These are phyloP conservation scores for Solanum ossicruentum DNA, from an alignment of 257 asterid genomes.

Conservation along the genomic window DNA sequence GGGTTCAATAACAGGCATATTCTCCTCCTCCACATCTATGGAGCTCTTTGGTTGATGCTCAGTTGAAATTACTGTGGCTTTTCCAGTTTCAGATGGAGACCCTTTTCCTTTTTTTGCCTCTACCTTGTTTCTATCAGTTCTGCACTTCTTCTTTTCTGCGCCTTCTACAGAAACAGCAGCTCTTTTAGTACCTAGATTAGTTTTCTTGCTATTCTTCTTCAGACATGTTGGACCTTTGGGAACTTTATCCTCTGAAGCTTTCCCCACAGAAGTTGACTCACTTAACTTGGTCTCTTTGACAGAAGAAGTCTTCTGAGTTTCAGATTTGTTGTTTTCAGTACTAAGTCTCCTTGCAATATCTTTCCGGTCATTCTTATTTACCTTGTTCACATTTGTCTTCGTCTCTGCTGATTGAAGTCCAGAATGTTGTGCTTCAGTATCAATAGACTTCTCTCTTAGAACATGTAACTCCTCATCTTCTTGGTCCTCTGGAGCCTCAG, in stretches of 20 bases:
- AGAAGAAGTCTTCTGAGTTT: not conserved
- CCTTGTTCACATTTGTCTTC: not conserved
- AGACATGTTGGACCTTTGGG: slow-evolving; percentile 27
- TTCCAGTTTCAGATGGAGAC: not conserved
- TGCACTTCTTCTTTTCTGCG: slow-evolving; percentile 5
- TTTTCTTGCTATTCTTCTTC: slow-evolving; percentile 23
- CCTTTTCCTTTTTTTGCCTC: not conserved
- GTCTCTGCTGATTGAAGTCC: slow-evolving; percentile 2
- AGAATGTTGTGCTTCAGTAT: slow-evolving; percentile 10
- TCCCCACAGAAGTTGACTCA: slow-evolving; percentile 3
- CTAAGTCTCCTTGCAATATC: not conserved
- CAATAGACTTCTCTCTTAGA: not conserved
- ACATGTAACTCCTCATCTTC: slow-evolving; percentile 5
- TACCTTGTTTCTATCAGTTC: not conserved
- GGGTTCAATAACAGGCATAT: not conserved
- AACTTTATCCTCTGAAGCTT: slow-evolving; percentile 13
- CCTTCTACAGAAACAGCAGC: slow-evolving; percentile 12
- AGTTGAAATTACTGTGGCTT: not conserved
- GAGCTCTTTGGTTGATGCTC: slow-evolving; percentile 13
- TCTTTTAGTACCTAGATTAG: not conserved
- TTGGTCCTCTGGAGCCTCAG: slow-evolving; percentile 35
- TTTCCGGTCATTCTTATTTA: not conserved
- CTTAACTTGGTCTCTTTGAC: not conserved
- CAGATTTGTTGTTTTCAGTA: not conserved
- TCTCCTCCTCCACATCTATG: slow-evolving; percentile 37